A percentile compares a stretch with the other conserved stretches of the same genome.
Conservation (phyloP, 495 filamentous ascomycete genomes). For the Penicillium macrosclerotiorum region DNA sequence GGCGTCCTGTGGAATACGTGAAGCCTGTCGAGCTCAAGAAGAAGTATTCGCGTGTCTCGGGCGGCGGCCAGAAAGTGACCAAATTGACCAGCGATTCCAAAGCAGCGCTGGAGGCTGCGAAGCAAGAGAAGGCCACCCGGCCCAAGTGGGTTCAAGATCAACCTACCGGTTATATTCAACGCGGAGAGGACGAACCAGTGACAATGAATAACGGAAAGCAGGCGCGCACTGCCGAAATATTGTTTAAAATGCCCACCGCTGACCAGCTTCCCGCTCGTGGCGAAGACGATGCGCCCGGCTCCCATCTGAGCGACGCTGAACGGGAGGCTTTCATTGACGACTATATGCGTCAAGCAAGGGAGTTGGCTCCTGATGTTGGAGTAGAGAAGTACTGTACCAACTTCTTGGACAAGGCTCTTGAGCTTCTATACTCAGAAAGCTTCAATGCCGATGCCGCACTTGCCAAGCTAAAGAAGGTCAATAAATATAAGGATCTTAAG, state of each 20-base stretch:
- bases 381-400: conserved; percentile 74
- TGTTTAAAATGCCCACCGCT: conserved; percentile 52
- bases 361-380: conserved; percentile 58
- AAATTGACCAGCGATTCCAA: conserved; percentile 76
- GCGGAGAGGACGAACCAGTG: conserved; percentile 72
- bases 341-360: conserved; percentile 69
- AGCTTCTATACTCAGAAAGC: conserved; percentile 66
- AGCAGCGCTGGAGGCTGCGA: conserved; percentile 78
- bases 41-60: conserved; percentile 59
- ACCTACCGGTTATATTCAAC: conserved; percentile 76
- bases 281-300: conserved; percentile 44
- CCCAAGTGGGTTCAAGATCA: conserved; percentile 94
- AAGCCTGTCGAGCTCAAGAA: conserved; percentile 86
- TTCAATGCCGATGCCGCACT: conserved; percentile 74
- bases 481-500: conserved; percentile 73
- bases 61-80: conserved; percentile 63
- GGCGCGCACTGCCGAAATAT: conserved; percentile 51
- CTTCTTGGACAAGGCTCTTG: conserved; percentile 80
- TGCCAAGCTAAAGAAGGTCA: conserved; percentile 61
- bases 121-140: conserved; percentile 69
- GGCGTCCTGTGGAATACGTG: conserved; percentile 80
- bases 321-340: conserved; percentile 61
- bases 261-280: conserved; percentile 45
- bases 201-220: conserved; percentile 48
- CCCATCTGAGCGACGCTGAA: conserved; percentile 37